Evolutionary conservation across 805 yeast species (phyloP), one percentile per base, ranked within the genome.

Genomic region (Blastobotrys mokoenaii): DNA sequence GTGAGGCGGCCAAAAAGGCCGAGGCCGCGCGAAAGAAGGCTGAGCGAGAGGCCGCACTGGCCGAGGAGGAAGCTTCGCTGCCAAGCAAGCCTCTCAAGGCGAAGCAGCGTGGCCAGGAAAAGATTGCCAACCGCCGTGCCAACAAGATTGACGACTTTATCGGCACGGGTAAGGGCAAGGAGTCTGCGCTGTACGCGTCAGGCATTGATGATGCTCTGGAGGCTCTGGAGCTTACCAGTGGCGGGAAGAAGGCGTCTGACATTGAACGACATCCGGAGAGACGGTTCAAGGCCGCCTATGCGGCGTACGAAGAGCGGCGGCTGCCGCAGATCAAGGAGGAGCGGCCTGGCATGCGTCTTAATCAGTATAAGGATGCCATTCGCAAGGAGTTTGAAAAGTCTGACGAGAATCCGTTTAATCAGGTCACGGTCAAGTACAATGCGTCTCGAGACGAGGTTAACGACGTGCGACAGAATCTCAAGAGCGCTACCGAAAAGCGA

Each of bases 241-340:
- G 69, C 39, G 76, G 70, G 44, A 76, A 72, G 25, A 80, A 81
- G 29, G 64, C 68, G 36, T 58, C 56, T 49, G 85, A 79, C 43
- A 70, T 85, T 43, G 95, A 85, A 49, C 79, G 87, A 63, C 95
- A 85, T 55, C 95, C 95, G 8, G 95, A 85, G 68, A 77, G 94
- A 65, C 76, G 95, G 59, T 83, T 81, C 65, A 85, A 84, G 68
- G 86, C 90, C 20, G 95, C 95, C 0, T 70, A 70, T 46, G 71
- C 77, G 10, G 86, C 84, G 1, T 85, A 66, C 57, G 86, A 84
- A 56, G 90, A 80, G 50, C 67, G 71, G 46, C 73, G 90, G 56
- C 59, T 82, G 36, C 90, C 93, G 3, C 86, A 82, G 57, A 46
- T 82, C 45, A 79, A 80, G 64, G 72, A 78, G 60, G 95, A 85